Percentiles rank a stretch among this genome's conserved stretches.
phyloP scores from a whole-genome alignment of 345 rosid genomes.

The Passiflora organensis region DNA sequence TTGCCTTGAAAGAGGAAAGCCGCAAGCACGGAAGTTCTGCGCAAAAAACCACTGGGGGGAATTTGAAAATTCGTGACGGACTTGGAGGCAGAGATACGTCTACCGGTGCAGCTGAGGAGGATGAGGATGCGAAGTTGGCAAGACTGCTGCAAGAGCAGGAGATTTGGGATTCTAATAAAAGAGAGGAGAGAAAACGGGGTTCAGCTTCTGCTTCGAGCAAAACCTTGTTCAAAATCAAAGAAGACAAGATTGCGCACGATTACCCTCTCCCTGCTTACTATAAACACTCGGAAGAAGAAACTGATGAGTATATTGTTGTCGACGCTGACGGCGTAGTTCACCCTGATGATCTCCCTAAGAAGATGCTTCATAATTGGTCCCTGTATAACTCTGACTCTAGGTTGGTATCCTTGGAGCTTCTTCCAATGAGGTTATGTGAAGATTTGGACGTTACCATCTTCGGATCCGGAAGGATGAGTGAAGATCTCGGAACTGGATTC shows the following conservation, averaged over 20 bases:
- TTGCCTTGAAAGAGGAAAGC: slow-evolving; percentile 20
- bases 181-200: slow-evolving; percentile 38
- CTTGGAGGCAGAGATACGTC: slow-evolving; percentile 16
- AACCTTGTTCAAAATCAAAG: slow-evolving; percentile 65
- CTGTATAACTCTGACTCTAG: slow-evolving; percentile 70
- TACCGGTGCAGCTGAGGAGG: slow-evolving; percentile 41
- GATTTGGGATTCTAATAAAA: slow-evolving; percentile 46
- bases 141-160: slow-evolving; percentile 70
- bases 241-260: slow-evolving; percentile 77
- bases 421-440: slow-evolving; percentile 67
- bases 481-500: slow-evolving; percentile 60
- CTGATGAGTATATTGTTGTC: slow-evolving; percentile 54
- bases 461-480: slow-evolving; percentile 68
- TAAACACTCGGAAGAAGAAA: slow-evolving; percentile 48
- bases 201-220: slow-evolving; percentile 42
- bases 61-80: slow-evolving; percentile 31
- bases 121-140: slow-evolving; percentile 57
- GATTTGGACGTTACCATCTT: slow-evolving; percentile 69
- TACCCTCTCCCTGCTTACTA: slow-evolving; percentile 85
- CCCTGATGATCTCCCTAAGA: slow-evolving; percentile 52
- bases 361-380: slow-evolving; percentile 76
- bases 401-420: slow-evolving; percentile 72
- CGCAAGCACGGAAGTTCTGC: slow-evolving; percentile 12
- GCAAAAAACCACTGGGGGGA: slow-evolving; percentile 5
- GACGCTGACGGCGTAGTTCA: slow-evolving; percentile 34